phyloP scores from a whole-genome alignment of 208 protist species.

The Wallacemonas collosoma region DNA sequence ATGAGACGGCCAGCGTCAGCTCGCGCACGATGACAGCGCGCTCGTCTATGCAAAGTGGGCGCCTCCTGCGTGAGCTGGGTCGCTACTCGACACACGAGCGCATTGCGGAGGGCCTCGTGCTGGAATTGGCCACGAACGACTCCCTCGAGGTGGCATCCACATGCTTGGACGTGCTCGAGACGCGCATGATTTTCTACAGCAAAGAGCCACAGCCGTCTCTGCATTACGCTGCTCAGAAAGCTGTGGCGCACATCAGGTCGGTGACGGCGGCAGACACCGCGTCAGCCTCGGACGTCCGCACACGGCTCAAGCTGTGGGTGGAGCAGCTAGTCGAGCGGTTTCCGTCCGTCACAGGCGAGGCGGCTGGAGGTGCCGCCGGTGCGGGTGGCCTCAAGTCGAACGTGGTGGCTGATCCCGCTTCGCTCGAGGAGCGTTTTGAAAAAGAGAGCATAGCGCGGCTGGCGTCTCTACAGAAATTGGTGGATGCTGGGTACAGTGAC shows the following conservation, averaged over 20 bases:
- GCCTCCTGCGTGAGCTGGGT: constrained; percentile 77
- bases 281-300: background rate
- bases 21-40: constrained; percentile 48
- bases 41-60: constrained; percentile 74
- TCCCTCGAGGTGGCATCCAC: constrained; percentile 27
- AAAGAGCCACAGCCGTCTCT: constrained; percentile 75
- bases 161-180: constrained; percentile 76
- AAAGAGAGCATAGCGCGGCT: constrained; percentile 13
- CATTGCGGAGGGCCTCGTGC: constrained; percentile 65
- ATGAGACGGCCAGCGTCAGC: constrained; percentile 15
- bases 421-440: constrained; percentile 23
- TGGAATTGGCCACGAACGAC: constrained; percentile 54
- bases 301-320: constrained; percentile 47
- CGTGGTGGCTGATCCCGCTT: constrained; percentile 3
- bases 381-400: background rate
- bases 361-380: background rate
- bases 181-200: constrained; percentile 86
- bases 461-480: constrained; percentile 4
- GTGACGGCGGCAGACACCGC: background rate
- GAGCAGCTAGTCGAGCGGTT: constrained; percentile 46
- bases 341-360: background rate
- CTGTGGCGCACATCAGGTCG: constrained; percentile 18
- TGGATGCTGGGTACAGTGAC: constrained; percentile 13
- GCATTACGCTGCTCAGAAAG: constrained; percentile 38
- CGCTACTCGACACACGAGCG: constrained; percentile 86